These are phyloP conservation scores for Coemansia sp. DNA, from an alignment of 192 early-diverging fungal genomes.

Conservation along the genomic window DNA sequence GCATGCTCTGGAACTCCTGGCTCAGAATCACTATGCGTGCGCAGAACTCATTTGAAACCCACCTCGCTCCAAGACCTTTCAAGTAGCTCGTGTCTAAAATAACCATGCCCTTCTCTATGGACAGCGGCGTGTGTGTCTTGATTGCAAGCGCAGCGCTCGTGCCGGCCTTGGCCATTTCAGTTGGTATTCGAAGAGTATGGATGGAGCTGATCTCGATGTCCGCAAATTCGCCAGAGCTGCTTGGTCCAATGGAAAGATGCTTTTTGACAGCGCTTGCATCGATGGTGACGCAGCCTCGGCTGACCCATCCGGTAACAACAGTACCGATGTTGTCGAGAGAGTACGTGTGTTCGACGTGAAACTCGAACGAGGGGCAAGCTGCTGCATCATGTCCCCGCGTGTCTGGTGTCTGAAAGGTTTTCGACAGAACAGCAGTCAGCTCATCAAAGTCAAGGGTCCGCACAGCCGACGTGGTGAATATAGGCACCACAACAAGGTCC, in stretches of 20 bases:
- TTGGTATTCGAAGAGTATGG: slow-evolving; percentile 78
- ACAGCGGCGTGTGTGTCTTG: slow-evolving; percentile 28
- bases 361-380: slow-evolving; percentile 55
- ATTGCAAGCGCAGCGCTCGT: slow-evolving; percentile 79
- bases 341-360: slow-evolving; percentile 84
- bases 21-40: slow-evolving; percentile 32
- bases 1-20: slow-evolving; percentile 12
- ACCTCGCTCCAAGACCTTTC: not conserved
- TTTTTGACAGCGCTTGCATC: slow-evolving; percentile 10
- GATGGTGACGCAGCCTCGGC: slow-evolving; percentile 56
- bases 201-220: slow-evolving; percentile 73
- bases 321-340: slow-evolving; percentile 60
- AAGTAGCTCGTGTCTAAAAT: slow-evolving; percentile 41
- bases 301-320: slow-evolving; percentile 65
- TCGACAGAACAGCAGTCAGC: slow-evolving; percentile 72
- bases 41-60: slow-evolving; percentile 30
- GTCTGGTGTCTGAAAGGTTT: slow-evolving; percentile 43
- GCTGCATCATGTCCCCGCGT: not conserved
- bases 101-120: slow-evolving; percentile 60
- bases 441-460: slow-evolving; percentile 68
- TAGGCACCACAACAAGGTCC: slow-evolving; percentile 66
- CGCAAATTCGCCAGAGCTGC: slow-evolving; percentile 65
- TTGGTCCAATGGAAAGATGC: slow-evolving; percentile 64
- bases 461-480: slow-evolving; percentile 84
- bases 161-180: slow-evolving; percentile 65